These are phyloP conservation scores for Symbiodinium pilosum DNA, from an alignment of 73 alveolate genomes.

Conservation along the genomic window DNA sequence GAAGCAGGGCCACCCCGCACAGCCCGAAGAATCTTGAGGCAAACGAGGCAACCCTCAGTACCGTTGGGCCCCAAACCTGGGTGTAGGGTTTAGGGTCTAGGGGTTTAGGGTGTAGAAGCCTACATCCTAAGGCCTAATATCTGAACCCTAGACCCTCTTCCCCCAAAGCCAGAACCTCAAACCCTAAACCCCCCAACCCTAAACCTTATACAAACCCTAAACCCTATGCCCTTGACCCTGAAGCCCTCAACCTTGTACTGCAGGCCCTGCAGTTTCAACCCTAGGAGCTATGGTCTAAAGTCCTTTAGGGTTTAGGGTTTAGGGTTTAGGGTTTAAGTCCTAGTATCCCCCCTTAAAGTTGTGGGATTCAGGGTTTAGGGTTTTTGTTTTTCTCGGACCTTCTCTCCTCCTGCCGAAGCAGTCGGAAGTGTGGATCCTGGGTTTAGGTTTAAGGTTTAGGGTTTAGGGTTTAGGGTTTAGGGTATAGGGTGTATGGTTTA, in stretches of 20 bases:
- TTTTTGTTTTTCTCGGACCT: no score
- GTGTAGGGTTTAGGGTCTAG: neutral
- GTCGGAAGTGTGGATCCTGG: no score
- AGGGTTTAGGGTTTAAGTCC: neutral
- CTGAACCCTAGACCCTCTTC: neutral
- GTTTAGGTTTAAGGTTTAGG: no score
- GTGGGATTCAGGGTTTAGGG: no score
- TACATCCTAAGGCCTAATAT: neutral
- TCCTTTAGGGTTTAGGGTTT: neutral
- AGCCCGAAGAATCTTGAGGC: neutral
- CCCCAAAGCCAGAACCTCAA: neutral
- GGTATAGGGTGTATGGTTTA: no score
- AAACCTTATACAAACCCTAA: neutral
- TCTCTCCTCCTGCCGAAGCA: no score
- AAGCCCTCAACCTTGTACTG: no score
- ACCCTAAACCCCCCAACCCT: neutral
- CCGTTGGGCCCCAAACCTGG: neutral
- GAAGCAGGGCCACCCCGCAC: no score
- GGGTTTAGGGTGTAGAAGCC: neutral
- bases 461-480: no score
- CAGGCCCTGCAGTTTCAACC: no score
- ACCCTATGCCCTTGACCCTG: no score
- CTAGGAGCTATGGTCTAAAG: neutral
- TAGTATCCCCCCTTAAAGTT: neutral
- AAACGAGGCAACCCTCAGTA: neutral